Conservation (phyloP, 352 stramenopile genomes). For the Pythium aristosporum region DNA sequence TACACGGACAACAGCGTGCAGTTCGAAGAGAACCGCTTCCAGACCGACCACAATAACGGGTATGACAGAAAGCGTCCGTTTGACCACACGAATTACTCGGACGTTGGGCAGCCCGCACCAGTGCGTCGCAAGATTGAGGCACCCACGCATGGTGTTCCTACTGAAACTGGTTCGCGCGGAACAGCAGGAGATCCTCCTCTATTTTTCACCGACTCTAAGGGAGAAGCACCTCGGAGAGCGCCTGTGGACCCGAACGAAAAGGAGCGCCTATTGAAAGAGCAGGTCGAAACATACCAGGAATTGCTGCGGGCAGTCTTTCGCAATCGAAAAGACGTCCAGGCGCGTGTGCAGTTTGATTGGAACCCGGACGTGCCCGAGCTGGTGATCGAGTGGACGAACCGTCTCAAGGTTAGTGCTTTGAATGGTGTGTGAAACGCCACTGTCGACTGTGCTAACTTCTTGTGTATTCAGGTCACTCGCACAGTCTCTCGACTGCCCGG, state of each 20-base stretch:
- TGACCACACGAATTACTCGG: not conserved
- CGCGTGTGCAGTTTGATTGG: conserved; percentile 43
- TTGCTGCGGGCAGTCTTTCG: conserved; percentile 54
- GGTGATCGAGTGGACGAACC: conserved; percentile 23
- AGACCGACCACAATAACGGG: not conserved
- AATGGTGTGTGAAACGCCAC: too few relatives aligned
- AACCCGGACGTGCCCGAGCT: conserved; percentile 26
- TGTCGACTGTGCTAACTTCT: not conserved
- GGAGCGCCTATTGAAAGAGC: conserved; percentile 34
- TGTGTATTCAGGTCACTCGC: conserved; percentile 4
- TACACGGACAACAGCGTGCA: not conserved
- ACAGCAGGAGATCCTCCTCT: conserved; percentile 1
- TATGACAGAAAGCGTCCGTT: conserved; percentile 9
- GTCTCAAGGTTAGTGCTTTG: conserved; percentile 25
- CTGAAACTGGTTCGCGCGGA: not conserved
- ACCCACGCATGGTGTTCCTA: not conserved
- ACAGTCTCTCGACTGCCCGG: conserved; percentile 12
- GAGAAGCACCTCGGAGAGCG: conserved; percentile 29
- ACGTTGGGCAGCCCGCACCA: not conserved
- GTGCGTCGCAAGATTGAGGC: not conserved
- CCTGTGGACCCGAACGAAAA: conserved; percentile 30
- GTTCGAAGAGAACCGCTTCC: not conserved
- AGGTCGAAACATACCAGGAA: conserved; percentile 60
- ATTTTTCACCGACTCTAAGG: conserved; percentile 59
- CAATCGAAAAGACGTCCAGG: conserved; percentile 40